Percentiles rank a stretch among this genome's conserved stretches.
These are phyloP conservation scores for Aspergillus quadrilineatus DNA, from an alignment of 2,329 filamentous ascomycete genomes.

Conservation along the genomic window DNA sequence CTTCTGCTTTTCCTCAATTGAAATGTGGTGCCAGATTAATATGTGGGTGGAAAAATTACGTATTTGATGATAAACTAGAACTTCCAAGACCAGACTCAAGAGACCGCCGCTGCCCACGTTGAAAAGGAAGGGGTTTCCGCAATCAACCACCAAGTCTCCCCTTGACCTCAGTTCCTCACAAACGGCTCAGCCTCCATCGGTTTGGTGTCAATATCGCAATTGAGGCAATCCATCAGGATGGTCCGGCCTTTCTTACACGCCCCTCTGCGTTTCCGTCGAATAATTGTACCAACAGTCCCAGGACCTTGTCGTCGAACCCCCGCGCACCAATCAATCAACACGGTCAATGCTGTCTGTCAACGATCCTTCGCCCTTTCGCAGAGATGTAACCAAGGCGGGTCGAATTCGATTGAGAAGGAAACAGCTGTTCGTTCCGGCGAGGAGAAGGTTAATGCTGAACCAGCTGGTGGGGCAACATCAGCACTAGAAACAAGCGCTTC, in stretches of 20 bases:
- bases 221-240: slow-evolving; percentile 8
- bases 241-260: slow-evolving; percentile 10
- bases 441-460: background rate
- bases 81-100: no score
- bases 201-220: background rate
- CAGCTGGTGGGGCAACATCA: background rate
- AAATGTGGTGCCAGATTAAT: no score
- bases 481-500: background rate
- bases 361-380: background rate
- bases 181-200: background rate
- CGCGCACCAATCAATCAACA: background rate
- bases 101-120: background rate
- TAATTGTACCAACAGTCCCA: slow-evolving; percentile 5
- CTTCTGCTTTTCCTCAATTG: no score
- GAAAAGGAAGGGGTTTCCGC: background rate
- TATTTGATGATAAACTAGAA: no score
- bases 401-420: background rate
- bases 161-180: background rate
- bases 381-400: background rate
- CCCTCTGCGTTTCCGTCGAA: slow-evolving; percentile 11
- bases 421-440: background rate
- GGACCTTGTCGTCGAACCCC: slow-evolving; percentile 7
- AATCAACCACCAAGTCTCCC: background rate
- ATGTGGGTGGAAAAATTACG: no score
- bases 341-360: background rate